Base-by-base conservation (phyloP, 2,329 filamentous ascomycete genomes). In the Botrytis fragariae region DNA sequence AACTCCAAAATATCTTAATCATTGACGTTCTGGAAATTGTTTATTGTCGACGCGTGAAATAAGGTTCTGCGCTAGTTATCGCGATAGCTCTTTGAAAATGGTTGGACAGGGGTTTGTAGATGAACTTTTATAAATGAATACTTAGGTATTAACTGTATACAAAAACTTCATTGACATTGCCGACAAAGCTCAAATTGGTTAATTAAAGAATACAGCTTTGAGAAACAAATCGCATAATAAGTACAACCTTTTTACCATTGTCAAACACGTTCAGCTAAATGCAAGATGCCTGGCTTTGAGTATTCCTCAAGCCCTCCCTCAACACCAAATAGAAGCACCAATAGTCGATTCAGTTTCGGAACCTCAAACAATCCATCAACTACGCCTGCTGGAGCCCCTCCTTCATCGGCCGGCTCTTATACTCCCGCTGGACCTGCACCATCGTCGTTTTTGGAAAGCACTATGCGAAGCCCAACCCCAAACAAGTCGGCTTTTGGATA, bases 321-420 rank as follows among this genome's bases (percentile, higher is more conserved):
- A 67, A 83, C 82, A 71, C 82, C 82, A 74, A 78, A 79, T 61
- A 78, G 77, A 75, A 78, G 74, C 77, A 76, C 75, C 71, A 75
- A 74, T 42, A 76, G 77, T 62, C 65, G 65, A 39, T 78, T 77
- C 73, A 76, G 73, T 59, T 81, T 81, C 73, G 79, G 76, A 44
- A 75, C 74, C 59, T 77, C 78, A 59, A 81, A 81, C 48, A 80
- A 82, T 59, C 83, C 86, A 62, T 89, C 88, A 9, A 89, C 87
- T 32, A 90, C 88, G 25, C 88, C 88, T 70, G 86, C 86, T 64
- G 88, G 87, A 59, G 84, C 83, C 73, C 87, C 88, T 1, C 87
- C 87, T 39, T 86, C 86, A 45, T 84, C 83, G 74, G 81, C 83
- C 39, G 80, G 81, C 75, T 89, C 87, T n/a, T 88, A 88, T 71